phyloP scores from a whole-genome alignment of 1,139 yeast species.

The Arxiozyma slooffiae region DNA sequence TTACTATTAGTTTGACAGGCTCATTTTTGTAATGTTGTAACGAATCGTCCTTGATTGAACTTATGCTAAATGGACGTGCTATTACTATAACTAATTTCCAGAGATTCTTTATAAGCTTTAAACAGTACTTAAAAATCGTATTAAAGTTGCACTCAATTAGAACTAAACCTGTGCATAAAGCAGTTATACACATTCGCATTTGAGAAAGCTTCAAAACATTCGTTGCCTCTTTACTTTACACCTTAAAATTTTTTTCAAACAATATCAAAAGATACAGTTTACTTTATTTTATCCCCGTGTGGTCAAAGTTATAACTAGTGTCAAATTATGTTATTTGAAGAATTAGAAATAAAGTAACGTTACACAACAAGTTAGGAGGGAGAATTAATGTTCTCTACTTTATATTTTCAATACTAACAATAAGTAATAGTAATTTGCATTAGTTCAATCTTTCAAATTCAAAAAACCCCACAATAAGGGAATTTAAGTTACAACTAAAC shows the following conservation, averaged over 20 bases:
- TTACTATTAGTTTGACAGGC: slow-evolving; percentile 42
- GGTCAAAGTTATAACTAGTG: not conserved
- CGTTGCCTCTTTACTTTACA: no score
- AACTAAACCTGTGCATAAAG: not conserved
- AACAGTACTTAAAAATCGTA: not conserved
- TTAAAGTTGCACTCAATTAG: not conserved
- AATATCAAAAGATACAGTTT: not conserved
- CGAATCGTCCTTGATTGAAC: not conserved
- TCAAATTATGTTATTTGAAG: not conserved
- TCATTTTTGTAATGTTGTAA: slow-evolving; percentile 19
- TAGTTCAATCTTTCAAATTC: no score
- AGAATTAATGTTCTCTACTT: not conserved
- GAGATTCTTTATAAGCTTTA: not conserved
- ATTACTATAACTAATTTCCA: not conserved
- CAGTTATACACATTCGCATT: not conserved
- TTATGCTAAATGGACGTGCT: not conserved
- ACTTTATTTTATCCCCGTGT: not conserved
- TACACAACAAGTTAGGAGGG: not conserved
- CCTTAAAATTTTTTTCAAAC: not conserved
- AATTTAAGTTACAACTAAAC: no score
- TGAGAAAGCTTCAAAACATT: not conserved
- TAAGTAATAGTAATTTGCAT: no score
- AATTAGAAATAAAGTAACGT: not conserved
- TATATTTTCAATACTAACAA: no score
- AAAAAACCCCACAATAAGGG: no score